Conservation (phyloP, 768 basidiomycete species). For the Boletus insuetus region DNA sequence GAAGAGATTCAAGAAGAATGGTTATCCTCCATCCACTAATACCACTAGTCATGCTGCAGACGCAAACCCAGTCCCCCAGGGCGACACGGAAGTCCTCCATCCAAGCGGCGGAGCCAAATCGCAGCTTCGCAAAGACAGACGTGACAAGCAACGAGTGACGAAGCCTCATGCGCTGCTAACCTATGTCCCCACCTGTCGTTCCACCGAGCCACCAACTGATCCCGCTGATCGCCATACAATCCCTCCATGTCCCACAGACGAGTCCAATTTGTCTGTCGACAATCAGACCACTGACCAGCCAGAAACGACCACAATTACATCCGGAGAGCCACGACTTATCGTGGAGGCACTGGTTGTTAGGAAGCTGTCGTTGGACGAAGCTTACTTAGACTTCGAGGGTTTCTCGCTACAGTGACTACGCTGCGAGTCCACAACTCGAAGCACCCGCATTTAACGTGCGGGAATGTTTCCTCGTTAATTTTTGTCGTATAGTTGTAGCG, state of each 20-base stretch:
- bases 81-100: background rate
- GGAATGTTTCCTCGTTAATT: background rate
- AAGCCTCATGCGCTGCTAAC: constrained; percentile 28
- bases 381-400: constrained; percentile 70
- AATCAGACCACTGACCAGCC: constrained; percentile 2
- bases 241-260: background rate
- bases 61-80: background rate
- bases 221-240: constrained; percentile 1
- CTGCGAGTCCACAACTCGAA: background rate
- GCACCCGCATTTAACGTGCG: background rate
- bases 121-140: constrained; percentile 40
- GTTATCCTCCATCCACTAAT: constrained; percentile 5
- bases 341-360: constrained; percentile 80
- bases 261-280: constrained; percentile 21
- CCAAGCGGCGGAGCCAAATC: constrained; percentile 30
- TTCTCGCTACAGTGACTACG: constrained; percentile 36
- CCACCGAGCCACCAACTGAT: background rate
- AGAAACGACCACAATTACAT: background rate
- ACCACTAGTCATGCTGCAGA: background rate
- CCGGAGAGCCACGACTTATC: constrained; percentile 54
- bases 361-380: constrained; percentile 74
- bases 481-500: background rate
- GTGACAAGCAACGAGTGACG: constrained; percentile 53
- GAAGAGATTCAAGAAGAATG: constrained; percentile 33
- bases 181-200: constrained; percentile 10